Base-by-base conservation (phyloP, 192 early-diverging fungal species). In the Ramicandelaber brevisporus region DNA sequence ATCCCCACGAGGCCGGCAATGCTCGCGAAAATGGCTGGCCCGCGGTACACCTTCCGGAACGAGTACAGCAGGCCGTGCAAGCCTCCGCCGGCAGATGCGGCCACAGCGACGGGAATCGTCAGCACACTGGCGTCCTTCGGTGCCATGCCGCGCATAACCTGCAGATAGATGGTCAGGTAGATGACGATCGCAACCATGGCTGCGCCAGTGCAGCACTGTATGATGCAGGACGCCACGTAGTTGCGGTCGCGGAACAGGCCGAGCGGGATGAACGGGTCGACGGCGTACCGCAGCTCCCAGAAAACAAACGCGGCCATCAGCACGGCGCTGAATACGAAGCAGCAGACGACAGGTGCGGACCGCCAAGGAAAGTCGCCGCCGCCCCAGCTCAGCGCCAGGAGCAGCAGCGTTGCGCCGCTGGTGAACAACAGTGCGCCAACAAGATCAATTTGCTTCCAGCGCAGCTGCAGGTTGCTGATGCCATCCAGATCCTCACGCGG, bases 341-440 rank as follows among this genome's bases (percentile, higher is more conserved):
- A 29, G 4, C 59, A 59, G 34, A 78, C 56, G 23, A 69, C 30
- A 17, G 50, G 56, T n/a, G 51, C 52, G 2, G 46, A 44, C 5
- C 33, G 36, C 76, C 76, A 79, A 1, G 55, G 46, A 26, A 62
- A 73, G 21, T 47, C 44, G 22, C 36, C 38, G 20, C 68, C 68
- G 8, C 70, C 75, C 62, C 61, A 73, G 20, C 34, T 63, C 10
- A 73, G 29, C n/a, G 54, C 63, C 29, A 76, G 25, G 0, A 76
- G 37, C 5, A 79, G 32, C 33, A 53, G 41, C 4, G 62, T 46
- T 0, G 72, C 44, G 21, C 51, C 28, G 14, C 34, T 37, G 19
- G 70, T 38, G 1, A 65, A 44, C 3, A 71, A 33, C 3, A 58
- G 14, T 0, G 65, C 53, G 9, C 75, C 75, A 0, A 60, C 5